A percentile compares a stretch with the other conserved stretches of the same genome.
Evolutionary conservation across 2,329 filamentous ascomycete species (phyloP).

Genomic region (Cercospora nicotianae): DNA sequence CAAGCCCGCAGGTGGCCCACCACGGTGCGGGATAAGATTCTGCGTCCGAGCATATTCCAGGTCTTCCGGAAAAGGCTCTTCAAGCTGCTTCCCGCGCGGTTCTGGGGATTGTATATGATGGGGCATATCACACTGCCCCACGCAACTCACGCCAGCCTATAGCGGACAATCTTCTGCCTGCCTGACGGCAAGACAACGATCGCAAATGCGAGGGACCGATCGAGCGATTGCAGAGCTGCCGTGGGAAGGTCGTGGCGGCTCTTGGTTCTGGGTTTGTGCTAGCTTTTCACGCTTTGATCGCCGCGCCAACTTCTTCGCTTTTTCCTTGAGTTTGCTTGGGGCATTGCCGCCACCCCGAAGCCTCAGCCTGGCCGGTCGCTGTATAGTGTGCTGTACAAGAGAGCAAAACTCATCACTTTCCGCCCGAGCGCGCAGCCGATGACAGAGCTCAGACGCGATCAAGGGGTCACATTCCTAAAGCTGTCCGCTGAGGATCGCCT

Average conservation of each 20-base stretch:
- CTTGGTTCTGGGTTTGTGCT: neutral
- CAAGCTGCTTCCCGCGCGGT: neutral
- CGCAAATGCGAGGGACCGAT: neutral
- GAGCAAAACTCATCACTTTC: neutral
- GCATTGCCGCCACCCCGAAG: neutral
- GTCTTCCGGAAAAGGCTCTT: neutral
- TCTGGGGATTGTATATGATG: neutral
- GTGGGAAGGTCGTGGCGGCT: neutral
- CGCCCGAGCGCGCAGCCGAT: neutral
- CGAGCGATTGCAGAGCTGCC: neutral
- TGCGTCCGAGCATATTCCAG: neutral
- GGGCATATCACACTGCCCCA: neutral
- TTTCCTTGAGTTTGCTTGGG: neutral
- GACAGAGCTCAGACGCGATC: neutral
- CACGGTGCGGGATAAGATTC: neutral
- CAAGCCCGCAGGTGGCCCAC: neutral
- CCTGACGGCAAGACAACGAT: neutral
- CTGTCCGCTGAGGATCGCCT: constrained; percentile 45
- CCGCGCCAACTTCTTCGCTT: neutral
- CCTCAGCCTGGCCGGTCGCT: neutral
- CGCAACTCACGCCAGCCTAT: neutral
- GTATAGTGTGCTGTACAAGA: neutral
- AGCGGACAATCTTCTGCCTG: neutral
- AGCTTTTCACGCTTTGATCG: neutral
- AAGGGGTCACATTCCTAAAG: constrained; percentile 31